Conservation (phyloP, 106 monocot species). For the Dendrobium huoshanense region DNA sequence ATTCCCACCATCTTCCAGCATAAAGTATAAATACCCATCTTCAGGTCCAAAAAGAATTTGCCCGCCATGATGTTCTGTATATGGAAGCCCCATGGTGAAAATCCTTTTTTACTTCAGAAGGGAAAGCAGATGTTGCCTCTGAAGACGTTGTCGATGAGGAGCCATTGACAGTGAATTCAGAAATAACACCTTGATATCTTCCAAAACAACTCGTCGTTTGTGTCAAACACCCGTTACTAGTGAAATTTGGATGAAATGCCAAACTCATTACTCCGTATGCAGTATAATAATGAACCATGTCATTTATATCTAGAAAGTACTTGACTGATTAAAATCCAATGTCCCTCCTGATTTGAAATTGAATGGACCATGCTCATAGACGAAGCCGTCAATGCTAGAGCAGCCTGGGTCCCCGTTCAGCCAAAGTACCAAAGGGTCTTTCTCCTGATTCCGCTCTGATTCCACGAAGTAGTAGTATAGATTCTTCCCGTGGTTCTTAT, state of each 20-base stretch:
- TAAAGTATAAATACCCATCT: conserved; percentile 87
- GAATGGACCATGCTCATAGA: conserved; percentile 75
- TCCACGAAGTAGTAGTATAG: conserved; percentile 72
- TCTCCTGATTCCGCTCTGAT: conserved; percentile 47
- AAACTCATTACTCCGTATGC: conserved; percentile 67
- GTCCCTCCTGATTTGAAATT: conserved; percentile 31
- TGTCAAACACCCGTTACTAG: conserved; percentile 55
- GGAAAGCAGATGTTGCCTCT: conserved; percentile 46
- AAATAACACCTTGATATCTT: conserved; percentile 67
- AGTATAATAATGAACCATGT: conserved; percentile 50
- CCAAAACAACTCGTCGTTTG: conserved; percentile 60
- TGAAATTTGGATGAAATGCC: conserved; percentile 84
- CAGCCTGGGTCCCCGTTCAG: conserved; percentile 58
- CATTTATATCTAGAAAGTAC: conserved; percentile 75
- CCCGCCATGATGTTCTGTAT: conserved; percentile 60
- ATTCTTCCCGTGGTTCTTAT: conserved; percentile 54
- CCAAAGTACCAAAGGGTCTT: conserved; percentile 62
- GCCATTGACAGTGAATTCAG: conserved; percentile 63
- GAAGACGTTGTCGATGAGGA: conserved; percentile 45
- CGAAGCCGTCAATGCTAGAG: conserved; percentile 31
- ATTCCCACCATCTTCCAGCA: conserved; percentile 82
- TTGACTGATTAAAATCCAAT: conserved; percentile 47
- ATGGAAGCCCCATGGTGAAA: conserved; percentile 83
- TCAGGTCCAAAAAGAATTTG: conserved; percentile 88
- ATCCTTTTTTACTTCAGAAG: conserved; percentile 77